Evolutionary conservation across 2,329 filamentous ascomycete genomes (phyloP).

Genomic region (Fusarium zealandicum): DNA sequence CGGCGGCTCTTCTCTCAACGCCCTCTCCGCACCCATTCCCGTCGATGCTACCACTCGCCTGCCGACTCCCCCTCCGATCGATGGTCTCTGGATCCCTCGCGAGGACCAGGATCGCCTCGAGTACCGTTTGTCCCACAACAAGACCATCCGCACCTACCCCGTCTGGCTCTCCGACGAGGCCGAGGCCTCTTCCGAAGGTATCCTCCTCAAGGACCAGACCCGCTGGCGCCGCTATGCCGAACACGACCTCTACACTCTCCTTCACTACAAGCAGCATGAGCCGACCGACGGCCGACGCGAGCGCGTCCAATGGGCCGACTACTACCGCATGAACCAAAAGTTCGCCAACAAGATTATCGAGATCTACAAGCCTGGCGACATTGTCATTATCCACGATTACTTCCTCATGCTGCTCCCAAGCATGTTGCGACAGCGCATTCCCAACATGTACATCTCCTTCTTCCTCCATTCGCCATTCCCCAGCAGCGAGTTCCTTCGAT

Average conservation of each 20-base stretch:
- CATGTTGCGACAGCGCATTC: slow-evolving; percentile 83
- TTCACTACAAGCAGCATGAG: slow-evolving; percentile 96
- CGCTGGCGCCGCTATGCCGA: slow-evolving; percentile 92
- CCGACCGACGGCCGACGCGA: slow-evolving; percentile 85
- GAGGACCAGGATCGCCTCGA: slow-evolving; percentile 78
- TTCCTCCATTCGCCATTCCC: slow-evolving; percentile 95
- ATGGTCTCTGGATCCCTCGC: slow-evolving; percentile 74
- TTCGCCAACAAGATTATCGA: slow-evolving; percentile 90
- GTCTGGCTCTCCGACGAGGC: slow-evolving; percentile 87
- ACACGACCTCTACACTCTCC: slow-evolving; percentile 88
- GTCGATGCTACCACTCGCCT: slow-evolving; percentile 67
- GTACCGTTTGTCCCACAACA: slow-evolving; percentile 73
- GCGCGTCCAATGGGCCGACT: slow-evolving; percentile 87
- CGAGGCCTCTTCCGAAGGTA: slow-evolving; percentile 70
- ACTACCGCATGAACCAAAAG: slow-evolving; percentile 89
- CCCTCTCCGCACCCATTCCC: slow-evolving; percentile 80
- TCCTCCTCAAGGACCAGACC: slow-evolving; percentile 79
- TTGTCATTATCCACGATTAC: slow-evolving; percentile 93
- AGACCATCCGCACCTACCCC: slow-evolving; percentile 80
- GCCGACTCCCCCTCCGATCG: slow-evolving; percentile 64
- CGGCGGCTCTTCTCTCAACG: slow-evolving; percentile 67
- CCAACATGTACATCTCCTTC: slow-evolving; percentile 93
- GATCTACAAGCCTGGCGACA: slow-evolving; percentile 89
- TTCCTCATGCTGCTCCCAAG: slow-evolving; percentile 89
- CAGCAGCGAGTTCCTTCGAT: slow-evolving; percentile 93